phyloP scores from a whole-genome alignment of 257 asterid species.

The Echites panduratus region DNA sequence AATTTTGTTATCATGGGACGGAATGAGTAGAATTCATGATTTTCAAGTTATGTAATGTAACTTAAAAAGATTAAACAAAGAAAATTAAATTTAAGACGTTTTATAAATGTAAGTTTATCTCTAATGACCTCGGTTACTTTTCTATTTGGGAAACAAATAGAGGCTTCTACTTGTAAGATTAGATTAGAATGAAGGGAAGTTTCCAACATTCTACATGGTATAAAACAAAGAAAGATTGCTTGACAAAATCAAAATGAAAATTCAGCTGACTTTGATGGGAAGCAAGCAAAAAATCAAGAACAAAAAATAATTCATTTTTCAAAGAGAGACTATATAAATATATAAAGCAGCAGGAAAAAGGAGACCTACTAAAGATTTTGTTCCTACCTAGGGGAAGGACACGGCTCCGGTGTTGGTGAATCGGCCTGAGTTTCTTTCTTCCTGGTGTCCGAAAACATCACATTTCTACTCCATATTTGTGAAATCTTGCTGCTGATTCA shows the following conservation, averaged over 20 bases:
- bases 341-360: neutral
- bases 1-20: too few species aligned
- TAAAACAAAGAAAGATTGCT: neutral
- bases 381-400: neutral
- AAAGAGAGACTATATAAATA: neutral
- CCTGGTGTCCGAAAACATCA: neutral
- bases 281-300: conserved; percentile 17
- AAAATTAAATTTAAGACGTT: too few species aligned
- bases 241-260: conserved; percentile 15
- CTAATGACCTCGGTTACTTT: too few species aligned
- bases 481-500: conserved; percentile 4
- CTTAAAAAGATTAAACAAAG: too few species aligned
- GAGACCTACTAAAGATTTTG: neutral
- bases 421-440: neutral
- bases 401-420: neutral
- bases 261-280: conserved; percentile 13
- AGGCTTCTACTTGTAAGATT: neutral
- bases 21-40: too few species aligned
- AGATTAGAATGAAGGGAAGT: neutral
- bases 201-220: neutral
- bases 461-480: neutral
- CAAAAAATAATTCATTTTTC: neutral
- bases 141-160: too few species aligned
- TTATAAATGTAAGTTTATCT: too few species aligned
- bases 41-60: too few species aligned